Base-by-base conservation (phyloP, 2,329 filamentous ascomycete species). In the Hymenoscyphus repandus region DNA sequence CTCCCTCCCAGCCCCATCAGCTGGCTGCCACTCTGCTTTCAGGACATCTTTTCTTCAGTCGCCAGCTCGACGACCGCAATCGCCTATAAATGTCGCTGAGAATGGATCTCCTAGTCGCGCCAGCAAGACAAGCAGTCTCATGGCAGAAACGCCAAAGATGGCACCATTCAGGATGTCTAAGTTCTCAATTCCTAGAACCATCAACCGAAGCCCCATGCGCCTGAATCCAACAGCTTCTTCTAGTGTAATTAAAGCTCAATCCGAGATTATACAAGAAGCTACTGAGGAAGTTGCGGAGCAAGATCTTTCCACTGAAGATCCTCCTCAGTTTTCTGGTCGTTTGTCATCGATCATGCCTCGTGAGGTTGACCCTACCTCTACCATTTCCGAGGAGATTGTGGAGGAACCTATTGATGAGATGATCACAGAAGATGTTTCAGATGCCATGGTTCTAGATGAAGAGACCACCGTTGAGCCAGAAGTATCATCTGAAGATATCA, bases 271-370 rank as follows among this genome's bases (percentile, higher is more conserved):
- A 11, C 40, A 17, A 30, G 41, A 44, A 39, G 15, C 37, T 39
- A n/a, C 38, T 44, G 38, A 37, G 15, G 39, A 48, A 34, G 12
- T 27, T 12, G 41, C 11, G 12, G 33, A 47, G 30, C 5, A 33
- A 9, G 42, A 46, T n/a, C 37, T 52, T 34, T 37, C 39, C 15
- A 41, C 48, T 41, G 53, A 54, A 32, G 49, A 55, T 3, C 58
- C 52, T 15, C 20, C 62, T 33, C 48, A 56, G n/a, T 72, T 72
- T 49, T 65, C 69, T 6, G 67, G 67, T 7, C 64, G 69, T 12
- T 62, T 71, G 2, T 72, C 70, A 12, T 68, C 68, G 2, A 68
- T 71, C 18, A 56, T 72, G 38, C 68, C 70, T 7, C 64, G 68
- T 6, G 61, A 66, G 4, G 57, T 57, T 34, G 66, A 69, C 41